Evolutionary conservation across 2,329 filamentous ascomycete species (phyloP).

Genomic region (Fusarium fujikuroi): DNA sequence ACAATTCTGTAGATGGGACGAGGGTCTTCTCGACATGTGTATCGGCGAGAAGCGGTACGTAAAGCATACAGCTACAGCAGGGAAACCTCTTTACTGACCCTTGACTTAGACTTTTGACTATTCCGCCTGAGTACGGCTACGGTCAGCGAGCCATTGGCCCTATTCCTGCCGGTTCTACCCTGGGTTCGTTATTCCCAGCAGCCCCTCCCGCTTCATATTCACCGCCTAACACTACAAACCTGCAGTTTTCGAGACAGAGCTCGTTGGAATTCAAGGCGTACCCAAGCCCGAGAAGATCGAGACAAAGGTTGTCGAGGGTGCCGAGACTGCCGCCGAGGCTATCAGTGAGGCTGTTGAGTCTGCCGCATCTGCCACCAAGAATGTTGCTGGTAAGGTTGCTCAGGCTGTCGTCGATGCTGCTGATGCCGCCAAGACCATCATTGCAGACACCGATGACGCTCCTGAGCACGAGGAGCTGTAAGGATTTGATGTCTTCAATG

Average conservation of each 20-base stretch:
- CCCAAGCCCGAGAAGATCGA: slow-evolving; percentile 53
- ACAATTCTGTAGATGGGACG: slow-evolving; percentile 75
- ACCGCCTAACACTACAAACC: slow-evolving; percentile 27
- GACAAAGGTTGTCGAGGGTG: slow-evolving; percentile 41
- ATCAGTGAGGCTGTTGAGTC: slow-evolving; percentile 54
- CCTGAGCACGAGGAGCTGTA: slow-evolving; percentile 72
- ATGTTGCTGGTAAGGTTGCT: slow-evolving; percentile 59
- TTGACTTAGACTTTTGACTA: slow-evolving; percentile 75
- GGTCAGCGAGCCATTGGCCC: slow-evolving; percentile 80
- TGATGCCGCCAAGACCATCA: slow-evolving; percentile 61
- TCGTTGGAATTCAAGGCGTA: slow-evolving; percentile 85
- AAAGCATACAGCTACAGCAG: neutral
- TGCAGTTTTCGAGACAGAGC: slow-evolving; percentile 88
- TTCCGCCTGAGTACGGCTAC: slow-evolving; percentile 88
- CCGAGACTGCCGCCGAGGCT: slow-evolving; percentile 40
- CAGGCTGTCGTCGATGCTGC: slow-evolving; percentile 59
- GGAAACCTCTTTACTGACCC: slow-evolving; percentile 17
- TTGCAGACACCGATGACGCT: slow-evolving; percentile 65
- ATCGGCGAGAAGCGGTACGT: slow-evolving; percentile 84
- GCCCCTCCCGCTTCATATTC: slow-evolving; percentile 19
- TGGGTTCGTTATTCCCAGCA: slow-evolving; percentile 64
- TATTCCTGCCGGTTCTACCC: slow-evolving; percentile 82
- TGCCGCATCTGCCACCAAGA: slow-evolving; percentile 49
- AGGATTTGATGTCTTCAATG: slow-evolving; percentile 22
- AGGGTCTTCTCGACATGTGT: slow-evolving; percentile 93